Conservation (phyloP, 345 rosid genomes). For the Aquilaria yunnanensis region DNA sequence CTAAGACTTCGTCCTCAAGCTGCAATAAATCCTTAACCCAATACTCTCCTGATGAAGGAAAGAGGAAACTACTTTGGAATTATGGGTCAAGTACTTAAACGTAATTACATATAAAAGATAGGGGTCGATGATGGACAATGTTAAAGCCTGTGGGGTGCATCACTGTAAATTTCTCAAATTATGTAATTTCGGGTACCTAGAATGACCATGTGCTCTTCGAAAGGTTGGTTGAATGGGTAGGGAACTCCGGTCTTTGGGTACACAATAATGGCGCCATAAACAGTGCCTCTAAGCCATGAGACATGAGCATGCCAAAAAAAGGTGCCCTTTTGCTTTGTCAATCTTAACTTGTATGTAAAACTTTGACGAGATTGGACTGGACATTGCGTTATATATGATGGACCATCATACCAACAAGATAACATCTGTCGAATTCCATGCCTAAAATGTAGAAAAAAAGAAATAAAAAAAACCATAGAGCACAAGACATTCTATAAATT, state of each 20-base stretch:
- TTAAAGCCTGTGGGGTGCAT: too few species aligned
- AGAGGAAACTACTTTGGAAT: too few species aligned
- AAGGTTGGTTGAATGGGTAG: slow-evolving; percentile 63
- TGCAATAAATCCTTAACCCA: slow-evolving; percentile 65
- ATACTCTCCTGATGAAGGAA: slow-evolving; percentile 52
- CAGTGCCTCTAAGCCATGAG: slow-evolving; percentile 83
- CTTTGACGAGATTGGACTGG: slow-evolving; percentile 70
- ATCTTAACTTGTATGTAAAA: slow-evolving; percentile 66
- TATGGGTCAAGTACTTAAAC: too few species aligned
- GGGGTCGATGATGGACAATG: too few species aligned
- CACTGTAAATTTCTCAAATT: too few species aligned
- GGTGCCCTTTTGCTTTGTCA: slow-evolving; percentile 72
- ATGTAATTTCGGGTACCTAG: slow-evolving; percentile 30
- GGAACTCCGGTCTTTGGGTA: slow-evolving; percentile 63
- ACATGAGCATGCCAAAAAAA: slow-evolving; percentile 85
- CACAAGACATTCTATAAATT: too few species aligned
- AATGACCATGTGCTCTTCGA: slow-evolving; percentile 54
- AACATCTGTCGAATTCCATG: slow-evolving; percentile 80
- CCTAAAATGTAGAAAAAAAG: slow-evolving; percentile 27
- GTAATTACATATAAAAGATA: too few species aligned
- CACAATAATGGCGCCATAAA: slow-evolving; percentile 65
- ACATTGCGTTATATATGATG: slow-evolving; percentile 86
- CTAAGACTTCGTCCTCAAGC: slow-evolving; percentile 47
- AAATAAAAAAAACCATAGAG: background rate
- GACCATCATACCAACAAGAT: slow-evolving; percentile 90